Conservation (phyloP, 345 rosid species). For the Euphorbia lathyris region DNA sequence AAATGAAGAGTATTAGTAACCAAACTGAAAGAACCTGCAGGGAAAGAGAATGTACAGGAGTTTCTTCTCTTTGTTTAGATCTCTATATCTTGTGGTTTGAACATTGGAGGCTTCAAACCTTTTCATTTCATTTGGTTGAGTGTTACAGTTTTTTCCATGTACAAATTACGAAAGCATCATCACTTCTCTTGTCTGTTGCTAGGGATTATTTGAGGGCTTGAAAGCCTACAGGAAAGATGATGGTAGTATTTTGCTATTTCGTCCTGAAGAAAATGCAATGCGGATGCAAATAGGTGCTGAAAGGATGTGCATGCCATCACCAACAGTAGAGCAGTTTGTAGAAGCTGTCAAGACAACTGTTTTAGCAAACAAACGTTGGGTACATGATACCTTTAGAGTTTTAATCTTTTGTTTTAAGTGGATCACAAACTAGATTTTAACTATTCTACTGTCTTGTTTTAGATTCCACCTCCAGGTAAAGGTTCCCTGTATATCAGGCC, state of each 20-base stretch:
- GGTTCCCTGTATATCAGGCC: constrained; percentile 91
- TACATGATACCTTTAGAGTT: constrained; percentile 20
- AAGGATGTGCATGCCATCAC: constrained; percentile 95
- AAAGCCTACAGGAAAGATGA: constrained; percentile 85
- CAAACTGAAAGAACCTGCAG: neutral
- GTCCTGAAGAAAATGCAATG: constrained; percentile 86
- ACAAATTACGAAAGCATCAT: neutral
- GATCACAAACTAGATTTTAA: constrained; percentile 8
- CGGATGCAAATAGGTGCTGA: constrained; percentile 88
- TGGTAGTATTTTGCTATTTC: constrained; percentile 71
- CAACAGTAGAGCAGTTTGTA: constrained; percentile 78
- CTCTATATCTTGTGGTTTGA: constrained; percentile 1
- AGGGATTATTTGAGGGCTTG: constrained; percentile 95
- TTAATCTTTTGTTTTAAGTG: constrained; percentile 4
- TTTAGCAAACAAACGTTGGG: constrained; percentile 96
- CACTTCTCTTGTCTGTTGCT: constrained; percentile 6
- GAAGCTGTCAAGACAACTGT: constrained; percentile 83
- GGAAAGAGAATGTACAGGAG: neutral
- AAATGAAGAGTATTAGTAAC: neutral
- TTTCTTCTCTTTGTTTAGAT: neutral
- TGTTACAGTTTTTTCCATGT: neutral
- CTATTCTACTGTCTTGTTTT: constrained; percentile 24
- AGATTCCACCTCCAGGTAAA: constrained; percentile 93
- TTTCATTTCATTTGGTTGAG: neutral
- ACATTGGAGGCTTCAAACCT: neutral